phyloP scores from a whole-genome alignment of 106 monocot species.

The Allium sativum region DNA sequence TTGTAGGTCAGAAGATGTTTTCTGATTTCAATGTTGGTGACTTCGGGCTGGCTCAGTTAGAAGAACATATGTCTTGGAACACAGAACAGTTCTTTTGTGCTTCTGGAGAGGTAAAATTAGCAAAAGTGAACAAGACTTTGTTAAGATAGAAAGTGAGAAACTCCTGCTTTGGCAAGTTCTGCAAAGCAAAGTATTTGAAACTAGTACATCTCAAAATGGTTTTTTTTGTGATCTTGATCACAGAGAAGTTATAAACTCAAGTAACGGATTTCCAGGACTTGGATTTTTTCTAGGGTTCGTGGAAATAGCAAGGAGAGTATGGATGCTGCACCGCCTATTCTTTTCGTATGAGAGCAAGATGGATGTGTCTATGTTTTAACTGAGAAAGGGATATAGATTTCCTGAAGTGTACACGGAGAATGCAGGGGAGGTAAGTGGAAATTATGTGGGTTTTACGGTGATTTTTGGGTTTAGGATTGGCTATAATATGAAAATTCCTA shows the following conservation, averaged over 20 bases:
- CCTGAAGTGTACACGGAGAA: constrained; percentile 95
- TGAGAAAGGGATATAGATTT: constrained; percentile 40
- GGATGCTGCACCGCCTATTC: constrained; percentile 61
- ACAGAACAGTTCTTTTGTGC: constrained; percentile 35
- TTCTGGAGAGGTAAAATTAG: constrained; percentile 17
- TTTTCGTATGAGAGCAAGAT: constrained; percentile 31
- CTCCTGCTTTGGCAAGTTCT: constrained; percentile 20
- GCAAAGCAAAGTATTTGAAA: constrained; percentile 31
- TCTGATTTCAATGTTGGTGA: constrained; percentile 34
- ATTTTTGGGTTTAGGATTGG: constrained; percentile 70
- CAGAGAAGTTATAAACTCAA: constrained; percentile 14
- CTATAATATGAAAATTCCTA: constrained; percentile 28
- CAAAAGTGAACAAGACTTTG: constrained; percentile 8
- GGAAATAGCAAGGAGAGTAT: constrained; percentile 47
- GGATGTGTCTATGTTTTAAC: constrained; percentile 32
- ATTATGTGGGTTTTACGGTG: constrained; percentile 53
- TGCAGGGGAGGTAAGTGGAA: constrained; percentile 18
- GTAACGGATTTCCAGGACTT: constrained; percentile 17
- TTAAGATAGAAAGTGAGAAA: neutral
- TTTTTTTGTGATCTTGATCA: constrained; percentile 27
- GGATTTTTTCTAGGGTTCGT: constrained; percentile 32
- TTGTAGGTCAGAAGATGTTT: constrained; percentile 37
- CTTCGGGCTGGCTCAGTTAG: constrained; percentile 14
- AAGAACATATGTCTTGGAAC: constrained; percentile 1
- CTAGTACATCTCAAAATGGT: constrained; percentile 51